phyloP scores from a whole-genome alignment of 257 asterid species.

The Nicotiana noctiflora region DNA sequence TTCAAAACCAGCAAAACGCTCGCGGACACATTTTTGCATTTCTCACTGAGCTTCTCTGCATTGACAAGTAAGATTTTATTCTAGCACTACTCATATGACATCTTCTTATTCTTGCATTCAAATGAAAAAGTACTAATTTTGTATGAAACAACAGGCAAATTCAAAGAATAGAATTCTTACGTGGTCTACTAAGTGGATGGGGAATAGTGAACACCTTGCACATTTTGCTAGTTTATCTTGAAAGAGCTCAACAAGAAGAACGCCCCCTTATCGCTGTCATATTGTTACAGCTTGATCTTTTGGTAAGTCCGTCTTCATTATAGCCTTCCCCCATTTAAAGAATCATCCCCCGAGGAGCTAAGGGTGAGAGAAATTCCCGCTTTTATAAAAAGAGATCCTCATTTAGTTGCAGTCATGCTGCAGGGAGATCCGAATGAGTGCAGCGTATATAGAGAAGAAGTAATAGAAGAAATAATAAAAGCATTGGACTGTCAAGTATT shows the following conservation, averaged over 20 bases:
- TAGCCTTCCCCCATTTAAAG: background rate
- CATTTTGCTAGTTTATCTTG: constrained; percentile 48
- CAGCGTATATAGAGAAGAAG: constrained; percentile 76
- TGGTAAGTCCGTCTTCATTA: constrained; percentile 35
- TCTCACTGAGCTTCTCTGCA: constrained; percentile 54
- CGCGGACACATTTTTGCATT: constrained; percentile 42
- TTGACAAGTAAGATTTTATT: constrained; percentile 42
- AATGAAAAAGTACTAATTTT: background rate
- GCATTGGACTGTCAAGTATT: constrained; percentile 45
- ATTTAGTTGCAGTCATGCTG: constrained; percentile 13
- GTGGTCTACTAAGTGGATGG: constrained; percentile 48
- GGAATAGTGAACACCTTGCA: constrained; percentile 52
- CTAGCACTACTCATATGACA: background rate
- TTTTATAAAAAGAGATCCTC: background rate
- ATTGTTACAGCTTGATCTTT: constrained; percentile 64
- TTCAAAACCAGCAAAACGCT: constrained; percentile 18
- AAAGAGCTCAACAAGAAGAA: constrained; percentile 49
- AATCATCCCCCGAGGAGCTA: background rate
- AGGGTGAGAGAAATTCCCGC: background rate
- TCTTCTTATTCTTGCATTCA: background rate
- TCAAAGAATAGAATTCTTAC: constrained; percentile 40
- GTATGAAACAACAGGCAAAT: constrained; percentile 31
- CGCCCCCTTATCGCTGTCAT: constrained; percentile 53
- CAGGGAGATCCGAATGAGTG: constrained; percentile 51
- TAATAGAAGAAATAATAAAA: constrained; percentile 48